Evolutionary conservation across 1,139 yeast species (phyloP).

Genomic region (Meyerozyma athensensis): DNA sequence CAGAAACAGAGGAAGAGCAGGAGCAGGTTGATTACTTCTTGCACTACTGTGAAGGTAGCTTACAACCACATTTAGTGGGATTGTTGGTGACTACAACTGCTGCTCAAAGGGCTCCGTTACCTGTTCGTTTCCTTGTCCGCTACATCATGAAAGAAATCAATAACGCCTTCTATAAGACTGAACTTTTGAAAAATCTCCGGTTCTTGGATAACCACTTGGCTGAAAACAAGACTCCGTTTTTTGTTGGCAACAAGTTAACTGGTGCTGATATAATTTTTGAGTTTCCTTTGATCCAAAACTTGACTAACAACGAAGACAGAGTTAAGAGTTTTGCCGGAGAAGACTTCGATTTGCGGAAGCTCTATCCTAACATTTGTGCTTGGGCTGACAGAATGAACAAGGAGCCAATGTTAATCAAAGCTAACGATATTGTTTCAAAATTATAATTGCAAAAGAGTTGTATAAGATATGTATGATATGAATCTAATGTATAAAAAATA

Average conservation of each 20-base stretch:
- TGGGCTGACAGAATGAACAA: constrained; percentile 21
- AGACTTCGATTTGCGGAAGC: constrained; percentile 8
- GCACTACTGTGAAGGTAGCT: constrained; percentile 37
- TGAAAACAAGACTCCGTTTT: constrained; percentile 21
- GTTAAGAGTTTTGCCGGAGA: constrained; percentile 8
- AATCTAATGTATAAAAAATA: no score
- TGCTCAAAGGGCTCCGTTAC: constrained; percentile 26
- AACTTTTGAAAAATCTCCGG: constrained; percentile 20
- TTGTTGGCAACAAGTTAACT: constrained; percentile 34
- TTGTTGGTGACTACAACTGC: constrained; percentile 27
- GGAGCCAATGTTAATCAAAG: constrained; percentile 19
- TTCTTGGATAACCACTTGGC: constrained; percentile 29
- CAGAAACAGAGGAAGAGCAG: constrained; percentile 21
- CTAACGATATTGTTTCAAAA: constrained; percentile 12
- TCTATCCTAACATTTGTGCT: constrained; percentile 22
- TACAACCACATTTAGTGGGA: constrained; percentile 32
- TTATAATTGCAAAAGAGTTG: no score
- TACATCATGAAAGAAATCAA: constrained; percentile 23
- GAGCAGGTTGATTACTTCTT: constrained; percentile 31
- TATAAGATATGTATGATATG: no score
- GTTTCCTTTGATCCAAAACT: constrained; percentile 28
- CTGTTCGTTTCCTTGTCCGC: constrained; percentile 20
- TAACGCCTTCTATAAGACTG: constrained; percentile 23
- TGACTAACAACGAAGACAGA: constrained; percentile 16
- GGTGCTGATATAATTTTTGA: constrained; percentile 37